Percentiles rank a stretch among this genome's conserved stretches.
Evolutionary conservation across 306 rosid genomes (phyloP).

Genomic region (Cucurbita pepo): DNA sequence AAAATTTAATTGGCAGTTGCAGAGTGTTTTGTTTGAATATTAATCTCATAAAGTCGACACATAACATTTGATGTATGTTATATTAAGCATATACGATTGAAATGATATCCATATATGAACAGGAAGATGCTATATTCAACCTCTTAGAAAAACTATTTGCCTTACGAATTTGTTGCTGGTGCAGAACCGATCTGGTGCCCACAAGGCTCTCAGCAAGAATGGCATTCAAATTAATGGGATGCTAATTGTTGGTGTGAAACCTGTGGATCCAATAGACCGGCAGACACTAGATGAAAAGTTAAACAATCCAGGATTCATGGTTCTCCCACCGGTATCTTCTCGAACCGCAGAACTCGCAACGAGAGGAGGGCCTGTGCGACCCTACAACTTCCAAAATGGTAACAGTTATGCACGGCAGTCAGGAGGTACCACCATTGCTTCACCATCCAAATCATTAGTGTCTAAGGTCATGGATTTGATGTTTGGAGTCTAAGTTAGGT

Average conservation of each 20-base stretch:
- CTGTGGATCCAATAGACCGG: constrained; percentile 85
- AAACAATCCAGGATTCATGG: constrained; percentile 61
- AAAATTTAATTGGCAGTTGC: neutral
- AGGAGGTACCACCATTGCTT: constrained; percentile 77
- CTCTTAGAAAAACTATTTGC: neutral
- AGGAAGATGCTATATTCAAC: neutral
- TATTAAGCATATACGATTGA: neutral
- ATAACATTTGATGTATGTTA: neutral
- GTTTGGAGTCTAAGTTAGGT: constrained; percentile 66
- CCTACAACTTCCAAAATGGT: constrained; percentile 71
- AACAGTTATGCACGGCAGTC: constrained; percentile 36
- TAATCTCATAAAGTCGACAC: neutral
- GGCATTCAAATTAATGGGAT: constrained; percentile 86
- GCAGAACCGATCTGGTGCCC: constrained; percentile 85
- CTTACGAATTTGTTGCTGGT: constrained; percentile 11
- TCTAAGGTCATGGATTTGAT: constrained; percentile 84
- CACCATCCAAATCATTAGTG: constrained; percentile 79
- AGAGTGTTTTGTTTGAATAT: neutral
- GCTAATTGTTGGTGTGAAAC: constrained; percentile 81
- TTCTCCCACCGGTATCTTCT: constrained; percentile 41
- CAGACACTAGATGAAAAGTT: constrained; percentile 57
- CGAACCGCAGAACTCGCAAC: constrained; percentile 35
- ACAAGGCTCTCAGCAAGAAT: constrained; percentile 76
- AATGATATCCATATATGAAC: neutral
- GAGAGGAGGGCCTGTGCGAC: constrained; percentile 28